phyloP scores from a whole-genome alignment of 441 rosid genomes.

The Breynia disticha region DNA sequence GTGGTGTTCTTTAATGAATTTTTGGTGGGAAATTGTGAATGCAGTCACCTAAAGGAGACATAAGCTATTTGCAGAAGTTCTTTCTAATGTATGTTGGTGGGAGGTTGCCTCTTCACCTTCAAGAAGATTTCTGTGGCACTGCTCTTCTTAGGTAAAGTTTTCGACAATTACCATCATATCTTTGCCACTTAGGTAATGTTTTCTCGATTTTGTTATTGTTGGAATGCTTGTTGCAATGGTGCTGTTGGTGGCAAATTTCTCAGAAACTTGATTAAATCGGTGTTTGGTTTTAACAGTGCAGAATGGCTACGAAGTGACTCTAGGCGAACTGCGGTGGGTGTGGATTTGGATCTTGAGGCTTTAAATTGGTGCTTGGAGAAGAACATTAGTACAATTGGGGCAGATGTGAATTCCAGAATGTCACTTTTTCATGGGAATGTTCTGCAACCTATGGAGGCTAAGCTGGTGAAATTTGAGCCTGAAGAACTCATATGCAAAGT shows the following conservation, averaged over 20 bases:
- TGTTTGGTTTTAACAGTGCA: conserved; percentile 35
- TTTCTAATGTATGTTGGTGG: conserved; percentile 73
- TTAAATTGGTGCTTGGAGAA: conserved; percentile 71
- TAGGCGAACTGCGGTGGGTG: conserved; percentile 68
- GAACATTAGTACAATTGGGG: conserved; percentile 52
- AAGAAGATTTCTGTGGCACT: conserved; percentile 94
- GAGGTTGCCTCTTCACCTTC: conserved; percentile 74
- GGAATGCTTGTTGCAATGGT: background rate
- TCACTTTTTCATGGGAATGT: conserved; percentile 79
- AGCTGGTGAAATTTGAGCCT: conserved; percentile 38
- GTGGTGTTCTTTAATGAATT: background rate
- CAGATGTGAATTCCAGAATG: conserved; percentile 61
- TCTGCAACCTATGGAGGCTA: conserved; percentile 59
- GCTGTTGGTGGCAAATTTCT: background rate
- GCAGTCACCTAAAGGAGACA: conserved; percentile 95
- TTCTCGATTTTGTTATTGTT: background rate
- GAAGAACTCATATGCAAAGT: conserved; percentile 34
- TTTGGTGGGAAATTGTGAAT: conserved; percentile 25
- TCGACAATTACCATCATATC: no score
- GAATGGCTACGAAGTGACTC: conserved; percentile 78
- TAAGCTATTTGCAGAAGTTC: conserved; percentile 81
- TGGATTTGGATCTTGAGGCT: conserved; percentile 85
- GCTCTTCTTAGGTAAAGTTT: conserved; percentile 24
- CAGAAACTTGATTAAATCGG: conserved; percentile 1
- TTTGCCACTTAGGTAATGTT: no score